Evolutionary conservation across 2,329 filamentous ascomycete species (phyloP).

Genomic region (Lachnellula occidentalis): DNA sequence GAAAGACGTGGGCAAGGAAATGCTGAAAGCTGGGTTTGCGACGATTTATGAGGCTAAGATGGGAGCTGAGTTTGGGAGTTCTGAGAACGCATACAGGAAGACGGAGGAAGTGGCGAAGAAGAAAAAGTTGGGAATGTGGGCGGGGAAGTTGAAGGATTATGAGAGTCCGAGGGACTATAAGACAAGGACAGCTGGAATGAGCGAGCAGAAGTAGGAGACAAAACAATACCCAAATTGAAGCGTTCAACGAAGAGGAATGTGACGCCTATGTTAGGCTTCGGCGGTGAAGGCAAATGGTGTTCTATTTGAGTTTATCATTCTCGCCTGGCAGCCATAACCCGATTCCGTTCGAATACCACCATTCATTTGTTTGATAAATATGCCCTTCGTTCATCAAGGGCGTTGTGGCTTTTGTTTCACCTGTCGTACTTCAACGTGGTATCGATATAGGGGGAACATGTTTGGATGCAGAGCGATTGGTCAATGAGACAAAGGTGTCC

Average conservation of each 20-base stretch:
- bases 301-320: too few relatives aligned
- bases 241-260: neutral
- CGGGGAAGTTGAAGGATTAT: constrained; percentile 52
- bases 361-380: too few relatives aligned
- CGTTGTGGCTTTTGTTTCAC: too few relatives aligned
- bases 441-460: too few relatives aligned
- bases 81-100: constrained; percentile 57
- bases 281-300: too few relatives aligned
- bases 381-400: too few relatives aligned
- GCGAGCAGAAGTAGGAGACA: constrained; percentile 24
- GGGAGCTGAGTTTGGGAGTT: constrained; percentile 80
- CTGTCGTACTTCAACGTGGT: too few relatives aligned
- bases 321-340: too few relatives aligned
- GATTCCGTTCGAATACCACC: too few relatives aligned
- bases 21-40: constrained; percentile 79
- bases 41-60: constrained; percentile 91
- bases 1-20: constrained; percentile 80
- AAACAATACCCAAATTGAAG: constrained; percentile 11
- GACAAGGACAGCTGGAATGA: constrained; percentile 40
- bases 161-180: constrained; percentile 92
- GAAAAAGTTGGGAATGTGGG: constrained; percentile 71
- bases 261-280: too few relatives aligned
- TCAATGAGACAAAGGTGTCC: too few relatives aligned
- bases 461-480: too few relatives aligned
- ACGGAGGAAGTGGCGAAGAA: constrained; percentile 63